phyloP scores from a whole-genome alignment of 306 rosid species.

The Parietaria judaica region DNA sequence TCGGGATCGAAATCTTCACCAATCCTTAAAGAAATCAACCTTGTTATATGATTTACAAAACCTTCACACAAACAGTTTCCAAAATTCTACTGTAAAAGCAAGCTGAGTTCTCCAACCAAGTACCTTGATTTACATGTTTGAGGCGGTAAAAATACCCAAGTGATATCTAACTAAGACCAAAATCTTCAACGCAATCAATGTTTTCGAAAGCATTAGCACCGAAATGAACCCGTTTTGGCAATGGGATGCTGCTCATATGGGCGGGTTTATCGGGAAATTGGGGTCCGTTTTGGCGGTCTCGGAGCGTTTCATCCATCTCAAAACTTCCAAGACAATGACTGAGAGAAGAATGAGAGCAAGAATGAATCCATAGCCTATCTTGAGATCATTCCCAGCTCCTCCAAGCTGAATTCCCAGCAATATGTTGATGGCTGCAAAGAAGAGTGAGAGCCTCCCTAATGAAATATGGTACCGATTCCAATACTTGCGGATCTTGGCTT shows the following conservation, averaged over 20 bases:
- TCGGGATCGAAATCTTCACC: neutral
- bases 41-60: neutral
- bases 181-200: too few relatives aligned
- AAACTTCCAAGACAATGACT: constrained; percentile 55
- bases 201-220: too few relatives aligned
- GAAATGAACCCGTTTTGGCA: neutral
- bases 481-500: constrained; percentile 54
- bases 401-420: constrained; percentile 76
- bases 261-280: constrained; percentile 45
- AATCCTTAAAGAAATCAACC: neutral
- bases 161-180: constrained; percentile 1
- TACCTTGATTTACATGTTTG: neutral
- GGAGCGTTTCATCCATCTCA: constrained; percentile 63
- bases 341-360: constrained; percentile 46
- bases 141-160: neutral
- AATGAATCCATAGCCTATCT: constrained; percentile 79
- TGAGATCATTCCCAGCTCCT: constrained; percentile 73
- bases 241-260: constrained; percentile 26
- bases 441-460: constrained; percentile 85
- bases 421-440: constrained; percentile 84
- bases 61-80: neutral
- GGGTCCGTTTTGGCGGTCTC: constrained; percentile 46
- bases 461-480: constrained; percentile 95
- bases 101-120: constrained; percentile 4
- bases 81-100: neutral